These are phyloP conservation scores for Talaromyces sp. DNA, from an alignment of 2,329 filamentous ascomycete species.

Conservation along the genomic window DNA sequence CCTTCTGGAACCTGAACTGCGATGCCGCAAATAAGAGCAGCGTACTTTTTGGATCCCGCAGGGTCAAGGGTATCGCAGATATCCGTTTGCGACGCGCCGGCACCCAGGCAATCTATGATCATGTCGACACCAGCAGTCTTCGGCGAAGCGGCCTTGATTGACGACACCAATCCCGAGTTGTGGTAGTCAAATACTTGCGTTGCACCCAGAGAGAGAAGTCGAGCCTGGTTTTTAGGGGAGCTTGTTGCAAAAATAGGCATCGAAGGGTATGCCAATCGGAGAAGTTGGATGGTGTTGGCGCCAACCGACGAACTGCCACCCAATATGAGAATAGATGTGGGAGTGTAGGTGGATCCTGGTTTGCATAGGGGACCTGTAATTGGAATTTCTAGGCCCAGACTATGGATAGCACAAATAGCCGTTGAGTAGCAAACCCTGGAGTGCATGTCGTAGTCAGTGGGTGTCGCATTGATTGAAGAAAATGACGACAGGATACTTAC, in stretches of 20 bases:
- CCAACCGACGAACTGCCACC: slow-evolving; percentile 32
- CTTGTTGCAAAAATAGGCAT: slow-evolving; percentile 28
- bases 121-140: slow-evolving; percentile 21
- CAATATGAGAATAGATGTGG: slow-evolving; percentile 28
- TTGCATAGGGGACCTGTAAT: neutral
- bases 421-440: slow-evolving; percentile 6
- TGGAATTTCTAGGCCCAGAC: neutral
- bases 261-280: slow-evolving; percentile 26
- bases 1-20: slow-evolving; percentile 20
- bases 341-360: slow-evolving; percentile 14
- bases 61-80: slow-evolving; percentile 21
- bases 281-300: slow-evolving; percentile 29
- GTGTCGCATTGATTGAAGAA: neutral
- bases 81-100: slow-evolving; percentile 14
- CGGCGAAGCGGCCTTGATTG: slow-evolving; percentile 9
- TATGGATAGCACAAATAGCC: slow-evolving; percentile 2
- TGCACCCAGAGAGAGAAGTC: slow-evolving; percentile 1
- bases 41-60: slow-evolving; percentile 24
- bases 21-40: slow-evolving; percentile 22
- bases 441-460: neutral
- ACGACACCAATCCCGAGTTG: neutral
- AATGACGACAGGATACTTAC: neutral
- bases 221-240: slow-evolving; percentile 15
- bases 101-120: slow-evolving; percentile 29
- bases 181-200: slow-evolving; percentile 4